Conservation (phyloP, 1,139 yeast genomes). For the Candida tropicalis region DNA sequence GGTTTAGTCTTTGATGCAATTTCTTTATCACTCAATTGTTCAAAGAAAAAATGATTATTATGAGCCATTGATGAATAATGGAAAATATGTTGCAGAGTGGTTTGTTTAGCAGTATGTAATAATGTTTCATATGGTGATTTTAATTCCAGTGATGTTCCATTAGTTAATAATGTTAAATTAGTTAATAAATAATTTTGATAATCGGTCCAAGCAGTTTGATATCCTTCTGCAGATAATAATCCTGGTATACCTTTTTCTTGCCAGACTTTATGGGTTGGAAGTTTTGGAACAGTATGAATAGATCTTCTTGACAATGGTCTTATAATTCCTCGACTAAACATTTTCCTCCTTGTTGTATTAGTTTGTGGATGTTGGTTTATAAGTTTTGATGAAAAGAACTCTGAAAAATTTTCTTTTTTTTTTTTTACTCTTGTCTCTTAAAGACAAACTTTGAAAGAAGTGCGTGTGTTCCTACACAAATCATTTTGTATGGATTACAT, state of each 20-base stretch:
- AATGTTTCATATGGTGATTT: slow-evolving; percentile 78
- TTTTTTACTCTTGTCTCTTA: too few species aligned
- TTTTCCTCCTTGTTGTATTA: not conserved
- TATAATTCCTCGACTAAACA: slow-evolving; percentile 7
- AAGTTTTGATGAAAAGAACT: not conserved
- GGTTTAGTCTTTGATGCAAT: slow-evolving; percentile 45
- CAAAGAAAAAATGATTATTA: slow-evolving; percentile 87
- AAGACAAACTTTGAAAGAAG: not conserved
- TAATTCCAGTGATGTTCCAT: slow-evolving; percentile 79
- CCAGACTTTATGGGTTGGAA: slow-evolving; percentile 40
- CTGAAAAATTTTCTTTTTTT: slow-evolving; percentile 3
- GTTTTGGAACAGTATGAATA: slow-evolving; percentile 68
- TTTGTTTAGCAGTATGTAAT: slow-evolving; percentile 69
- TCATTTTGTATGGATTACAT: too few species aligned
- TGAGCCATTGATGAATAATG: slow-evolving; percentile 91
- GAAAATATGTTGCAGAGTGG: slow-evolving; percentile 71
- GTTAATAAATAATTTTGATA: slow-evolving; percentile 72
- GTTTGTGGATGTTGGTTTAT: not conserved
- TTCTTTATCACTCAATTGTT: slow-evolving; percentile 52
- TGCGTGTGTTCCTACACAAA: not conserved
- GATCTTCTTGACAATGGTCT: slow-evolving; percentile 22
- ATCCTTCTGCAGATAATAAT: slow-evolving; percentile 68
- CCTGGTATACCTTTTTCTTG: slow-evolving; percentile 61
- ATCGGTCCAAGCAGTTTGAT: slow-evolving; percentile 75
- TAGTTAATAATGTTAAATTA: slow-evolving; percentile 72